phyloP scores from a whole-genome alignment of 306 rosid species.

The Betula pendula region DNA sequence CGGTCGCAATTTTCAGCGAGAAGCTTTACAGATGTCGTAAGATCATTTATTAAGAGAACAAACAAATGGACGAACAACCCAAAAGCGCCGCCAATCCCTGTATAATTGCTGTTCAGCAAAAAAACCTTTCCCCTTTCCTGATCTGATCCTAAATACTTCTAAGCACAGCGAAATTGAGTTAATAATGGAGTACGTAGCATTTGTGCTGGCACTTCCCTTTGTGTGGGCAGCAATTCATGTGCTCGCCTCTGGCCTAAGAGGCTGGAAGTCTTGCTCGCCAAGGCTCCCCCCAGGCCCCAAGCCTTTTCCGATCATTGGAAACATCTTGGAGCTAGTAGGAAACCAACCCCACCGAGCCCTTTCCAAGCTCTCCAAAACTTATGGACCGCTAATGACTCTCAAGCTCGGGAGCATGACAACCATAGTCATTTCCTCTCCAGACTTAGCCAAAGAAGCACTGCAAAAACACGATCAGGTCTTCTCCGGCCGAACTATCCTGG shows the following conservation, averaged over 20 bases:
- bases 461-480: conserved; percentile 2
- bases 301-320: conserved; percentile 52
- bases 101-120: no score
- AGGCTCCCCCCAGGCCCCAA: conserved; percentile 53
- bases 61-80: no score
- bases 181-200: no score
- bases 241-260: neutral
- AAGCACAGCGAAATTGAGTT: no score
- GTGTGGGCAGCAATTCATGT: neutral
- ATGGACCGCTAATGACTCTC: conserved; percentile 33
- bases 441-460: conserved; percentile 19
- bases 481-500: conserved; percentile 1
- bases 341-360: conserved; percentile 38
- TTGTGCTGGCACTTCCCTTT: no score
- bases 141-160: no score
- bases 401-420: conserved; percentile 29
- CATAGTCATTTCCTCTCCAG: conserved; percentile 28
- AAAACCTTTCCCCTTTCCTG: no score
- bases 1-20: no score
- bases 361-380: conserved; percentile 14
- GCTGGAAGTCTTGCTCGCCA: neutral
- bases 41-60: no score
- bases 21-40: no score
- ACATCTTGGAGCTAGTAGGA: conserved; percentile 39
- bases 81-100: no score